A percentile compares a stretch with the other conserved stretches of the same genome.
phyloP scores from a whole-genome alignment of 441 rosid species.

The Kokia cookei region DNA sequence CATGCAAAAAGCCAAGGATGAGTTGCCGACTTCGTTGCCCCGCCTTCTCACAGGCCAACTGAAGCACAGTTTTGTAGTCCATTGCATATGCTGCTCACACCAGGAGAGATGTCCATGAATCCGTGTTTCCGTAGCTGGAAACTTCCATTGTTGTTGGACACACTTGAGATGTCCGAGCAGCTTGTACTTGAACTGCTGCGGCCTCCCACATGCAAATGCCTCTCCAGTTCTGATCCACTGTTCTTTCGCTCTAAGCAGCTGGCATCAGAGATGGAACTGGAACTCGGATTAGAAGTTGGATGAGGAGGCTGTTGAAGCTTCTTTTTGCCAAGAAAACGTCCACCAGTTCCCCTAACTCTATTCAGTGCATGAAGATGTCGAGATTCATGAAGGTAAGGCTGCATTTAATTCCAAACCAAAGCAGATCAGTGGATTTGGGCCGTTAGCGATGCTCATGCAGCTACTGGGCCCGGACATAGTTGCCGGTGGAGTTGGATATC shows the following conservation, averaged over 20 bases:
- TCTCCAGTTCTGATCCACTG: slow-evolving; percentile 4
- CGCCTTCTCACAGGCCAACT: slow-evolving; percentile 23
- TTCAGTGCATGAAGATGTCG: slow-evolving; percentile 95
- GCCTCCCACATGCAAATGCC: neutral
- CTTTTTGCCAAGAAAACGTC: slow-evolving; percentile 62
- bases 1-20: slow-evolving; percentile 57
- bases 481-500: neutral
- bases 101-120: slow-evolving; percentile 15
- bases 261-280: slow-evolving; percentile 3
- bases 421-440: neutral
- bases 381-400: slow-evolving; percentile 98
- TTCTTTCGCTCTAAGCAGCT: neutral
- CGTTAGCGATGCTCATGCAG: neutral
- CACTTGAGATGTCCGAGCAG: slow-evolving; percentile 16
- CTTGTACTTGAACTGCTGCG: slow-evolving; percentile 16
- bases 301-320: slow-evolving; percentile 16
- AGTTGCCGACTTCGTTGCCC: slow-evolving; percentile 36
- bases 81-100: slow-evolving; percentile 4
- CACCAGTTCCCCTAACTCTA: slow-evolving; percentile 81
- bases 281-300: neutral
- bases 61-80: slow-evolving; percentile 25
- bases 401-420: neutral
- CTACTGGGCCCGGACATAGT: neutral
- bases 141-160: slow-evolving; percentile 12
- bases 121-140: slow-evolving; percentile 15